Evolutionary conservation across 768 basidiomycete species (phyloP), one percentile per base, ranked within the genome.

Genomic region (Piloderma croceum): DNA sequence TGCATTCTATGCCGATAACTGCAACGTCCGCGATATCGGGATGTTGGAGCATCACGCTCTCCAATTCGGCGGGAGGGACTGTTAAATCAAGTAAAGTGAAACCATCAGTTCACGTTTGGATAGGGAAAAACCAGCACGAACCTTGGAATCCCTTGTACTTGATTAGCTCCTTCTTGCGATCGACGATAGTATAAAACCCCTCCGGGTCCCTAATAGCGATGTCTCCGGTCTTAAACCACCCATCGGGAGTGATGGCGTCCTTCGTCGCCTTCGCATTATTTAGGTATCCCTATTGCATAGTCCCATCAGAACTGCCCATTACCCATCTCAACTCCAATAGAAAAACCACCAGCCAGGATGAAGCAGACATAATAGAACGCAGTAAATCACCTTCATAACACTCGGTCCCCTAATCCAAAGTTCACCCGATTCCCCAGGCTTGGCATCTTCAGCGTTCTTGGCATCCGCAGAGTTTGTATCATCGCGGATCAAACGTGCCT

Each of bases 291-390:
- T 81, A 15, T n/a, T n/a, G n/a, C n/a, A n/a, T n/a, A n/a, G n/a
- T n/a, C n/a, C n/a, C n/a, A n/a, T n/a, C n/a, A n/a, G n/a, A n/a
- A n/a, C n/a, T n/a, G n/a, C n/a, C n/a, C n/a, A n/a, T n/a, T n/a
- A n/a, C n/a, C n/a, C n/a, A n/a, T n/a, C n/a, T n/a, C n/a, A n/a
- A n/a, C n/a, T n/a, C n/a, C n/a, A n/a, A n/a, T n/a, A n/a, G n/a
- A n/a, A n/a, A n/a, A n/a, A 57, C 94, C 91, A 2, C 91, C 90
- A 0, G 90, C 92, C 69, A 84, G 89, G 66, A 90, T 81, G 88
- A 88, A 96, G 3, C 77, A 73, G 36, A 27, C 18, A 6, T n/a
- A 7, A 17, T 13, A 22, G 6, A 20, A 18, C 24, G 17, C 4
- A 39, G 13, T n/a, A 31, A 17, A 11, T 3, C 9, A 23, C 80